A percentile compares a stretch with the other conserved stretches of the same genome.
Evolutionary conservation across 2,329 filamentous ascomycete species (phyloP).

Genomic region (Xylaria digitata): DNA sequence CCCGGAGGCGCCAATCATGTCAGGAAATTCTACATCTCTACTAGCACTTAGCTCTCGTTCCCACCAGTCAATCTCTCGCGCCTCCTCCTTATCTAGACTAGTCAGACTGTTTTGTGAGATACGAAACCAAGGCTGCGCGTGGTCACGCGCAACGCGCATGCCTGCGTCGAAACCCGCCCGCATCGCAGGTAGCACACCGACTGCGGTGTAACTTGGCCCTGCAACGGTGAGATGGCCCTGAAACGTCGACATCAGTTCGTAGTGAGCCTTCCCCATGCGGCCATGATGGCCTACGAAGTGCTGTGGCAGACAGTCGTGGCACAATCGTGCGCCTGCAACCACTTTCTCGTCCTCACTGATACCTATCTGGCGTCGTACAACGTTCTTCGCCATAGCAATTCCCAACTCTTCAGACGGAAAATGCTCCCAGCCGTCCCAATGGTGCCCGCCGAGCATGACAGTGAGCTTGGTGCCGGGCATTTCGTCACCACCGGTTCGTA

Average conservation of each 20-base stretch:
- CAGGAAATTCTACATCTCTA: neutral
- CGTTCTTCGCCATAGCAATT: slow-evolving; percentile 73
- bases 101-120: neutral
- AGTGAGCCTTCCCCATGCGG: slow-evolving; percentile 68
- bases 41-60: no score
- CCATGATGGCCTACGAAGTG: slow-evolving; percentile 82
- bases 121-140: slow-evolving; percentile 41
- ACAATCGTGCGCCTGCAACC: slow-evolving; percentile 68
- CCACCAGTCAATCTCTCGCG: slow-evolving; percentile 13
- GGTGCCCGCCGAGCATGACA: slow-evolving; percentile 94
- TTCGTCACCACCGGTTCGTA: slow-evolving; percentile 49
- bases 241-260: slow-evolving; percentile 67
- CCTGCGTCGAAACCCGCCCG: slow-evolving; percentile 62
- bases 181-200: slow-evolving; percentile 64
- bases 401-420: slow-evolving; percentile 74
- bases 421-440: slow-evolving; percentile 75
- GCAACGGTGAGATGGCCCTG: slow-evolving; percentile 72
- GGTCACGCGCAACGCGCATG: slow-evolving; percentile 50
- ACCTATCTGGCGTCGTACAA: slow-evolving; percentile 79
- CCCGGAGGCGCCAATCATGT: slow-evolving; percentile 43
- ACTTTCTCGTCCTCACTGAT: slow-evolving; percentile 71
- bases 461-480: slow-evolving; percentile 82
- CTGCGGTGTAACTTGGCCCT: slow-evolving; percentile 64
- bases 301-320: slow-evolving; percentile 85
- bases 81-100: neutral